Evolutionary conservation across 495 filamentous ascomycete genomes (phyloP).

Genomic region (Penicillium arizonense): DNA sequence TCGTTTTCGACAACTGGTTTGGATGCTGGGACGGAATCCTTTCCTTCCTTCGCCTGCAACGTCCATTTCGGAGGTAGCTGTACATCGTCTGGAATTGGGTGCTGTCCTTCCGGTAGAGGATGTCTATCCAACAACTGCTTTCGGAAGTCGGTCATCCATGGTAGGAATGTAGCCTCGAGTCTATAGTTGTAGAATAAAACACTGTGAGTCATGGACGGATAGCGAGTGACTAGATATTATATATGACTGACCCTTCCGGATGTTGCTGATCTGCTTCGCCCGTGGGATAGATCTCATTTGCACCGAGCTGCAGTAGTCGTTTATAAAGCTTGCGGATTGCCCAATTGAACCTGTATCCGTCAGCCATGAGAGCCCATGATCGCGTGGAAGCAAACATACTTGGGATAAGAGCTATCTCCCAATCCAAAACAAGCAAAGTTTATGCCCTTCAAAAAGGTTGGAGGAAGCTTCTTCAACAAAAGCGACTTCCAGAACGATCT

Average conservation of each 20-base stretch:
- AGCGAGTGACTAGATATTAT: neutral
- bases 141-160: constrained; percentile 70
- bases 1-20: neutral
- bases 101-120: constrained; percentile 63
- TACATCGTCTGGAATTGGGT: constrained; percentile 72
- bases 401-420: constrained; percentile 90
- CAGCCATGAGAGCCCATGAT: neutral
- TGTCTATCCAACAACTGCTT: constrained; percentile 61
- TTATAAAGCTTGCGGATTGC: constrained; percentile 85
- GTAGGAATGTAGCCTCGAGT: constrained; percentile 78
- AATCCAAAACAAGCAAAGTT: constrained; percentile 85
- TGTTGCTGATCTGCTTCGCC: constrained; percentile 93
- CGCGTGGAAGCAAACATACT: constrained; percentile 46
- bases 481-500: constrained; percentile 82
- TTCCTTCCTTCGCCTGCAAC: constrained; percentile 45
- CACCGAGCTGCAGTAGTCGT: constrained; percentile 82
- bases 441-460: constrained; percentile 63
- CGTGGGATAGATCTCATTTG: constrained; percentile 67
- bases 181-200: constrained; percentile 28
- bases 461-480: constrained; percentile 70
- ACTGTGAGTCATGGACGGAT: neutral
- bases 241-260: constrained; percentile 72
- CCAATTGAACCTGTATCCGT: constrained; percentile 78
- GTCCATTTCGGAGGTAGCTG: constrained; percentile 78
- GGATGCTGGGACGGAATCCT: neutral